Base-by-base conservation (phyloP, 768 basidiomycete genomes). In the Stropharia rugosoannulata region DNA sequence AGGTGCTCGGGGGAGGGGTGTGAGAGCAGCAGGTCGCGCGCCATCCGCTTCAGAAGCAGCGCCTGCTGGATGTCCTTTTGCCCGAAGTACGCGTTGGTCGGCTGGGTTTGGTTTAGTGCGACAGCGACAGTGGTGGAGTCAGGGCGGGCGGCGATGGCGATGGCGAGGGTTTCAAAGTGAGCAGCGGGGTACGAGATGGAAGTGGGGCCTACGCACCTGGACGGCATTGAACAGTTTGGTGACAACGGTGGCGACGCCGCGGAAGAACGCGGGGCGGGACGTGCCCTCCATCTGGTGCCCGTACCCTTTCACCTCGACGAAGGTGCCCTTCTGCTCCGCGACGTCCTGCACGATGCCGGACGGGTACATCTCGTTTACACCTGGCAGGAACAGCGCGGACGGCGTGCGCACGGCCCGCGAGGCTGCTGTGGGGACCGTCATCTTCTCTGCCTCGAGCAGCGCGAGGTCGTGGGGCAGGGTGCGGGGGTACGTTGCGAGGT, bases 41-140 rank as follows among this genome's bases (percentile, higher is more conserved):
- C 80, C 71, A 98, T 76, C 4, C 86, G 83, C 35, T 89, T 87
- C 32, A 98, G 77, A 43, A 99, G 73, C 13, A 98, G 75, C 0
- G 90, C 93, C 68, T 99, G 97, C 66, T 99, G 97, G 51, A 99
- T 97, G 68, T 98, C 96, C 68, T 98, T 98, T 71, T 98, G 95
- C 1, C 97, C 96, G 59, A 99, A 97, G 70, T 98, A 98, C 18
- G 90, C 86, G 60, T 87, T 84, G 43, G 90, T 91, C 5, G 96
- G 96, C 94, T 96, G 68, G 8, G 39, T 46, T 19, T 43, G 25
- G 25, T 38, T 8, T 41, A 41, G 25, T 22, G 49, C 40, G 15
- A 43, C 9, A n/a, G n/a, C n/a, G n/a, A n/a, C n/a, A n/a, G n/a
- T n/a, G n/a, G n/a, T n/a, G n/a, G n/a, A n/a, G n/a, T n/a, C n/a